These are phyloP conservation scores for Leccinum imitatum DNA, from an alignment of 768 basidiomycete species.

Conservation along the genomic window DNA sequence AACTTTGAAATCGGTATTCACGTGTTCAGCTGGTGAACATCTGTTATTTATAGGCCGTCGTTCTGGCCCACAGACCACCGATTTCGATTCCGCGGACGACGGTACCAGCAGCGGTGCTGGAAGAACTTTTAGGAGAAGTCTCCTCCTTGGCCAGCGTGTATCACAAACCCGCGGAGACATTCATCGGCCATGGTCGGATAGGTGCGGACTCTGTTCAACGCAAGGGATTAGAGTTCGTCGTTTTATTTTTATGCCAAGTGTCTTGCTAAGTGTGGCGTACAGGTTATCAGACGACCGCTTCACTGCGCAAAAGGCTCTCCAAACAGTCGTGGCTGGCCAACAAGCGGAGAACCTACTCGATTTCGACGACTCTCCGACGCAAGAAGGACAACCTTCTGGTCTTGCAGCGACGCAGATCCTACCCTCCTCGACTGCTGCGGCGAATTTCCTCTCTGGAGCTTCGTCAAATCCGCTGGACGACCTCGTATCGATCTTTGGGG, in stretches of 20 bases:
- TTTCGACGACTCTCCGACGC: conserved; percentile 73
- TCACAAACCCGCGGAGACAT: conserved; percentile 95
- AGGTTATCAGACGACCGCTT: conserved; percentile 69
- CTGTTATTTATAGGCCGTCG: conserved; percentile 58
- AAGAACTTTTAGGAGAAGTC: conserved; percentile 89
- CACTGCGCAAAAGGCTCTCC: conserved; percentile 79
- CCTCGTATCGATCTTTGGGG: conserved; percentile 89
- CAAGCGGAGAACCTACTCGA: conserved; percentile 95
- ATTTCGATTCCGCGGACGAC: conserved; percentile 92
- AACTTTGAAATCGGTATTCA: not conserved
- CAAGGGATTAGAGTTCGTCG: conserved; percentile 58
- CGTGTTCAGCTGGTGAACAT: not conserved
- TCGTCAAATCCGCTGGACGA: conserved; percentile 91
- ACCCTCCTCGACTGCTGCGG: conserved; percentile 69
- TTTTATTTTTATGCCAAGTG: conserved; percentile 3
- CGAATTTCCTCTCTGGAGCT: conserved; percentile 72
- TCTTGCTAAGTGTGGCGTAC: conserved; percentile 3
- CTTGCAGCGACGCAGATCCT: conserved; percentile 77
- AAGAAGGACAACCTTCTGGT: conserved; percentile 63
- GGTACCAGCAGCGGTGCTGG: conserved; percentile 81
- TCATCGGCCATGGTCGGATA: conserved; percentile 88
- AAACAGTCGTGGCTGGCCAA: conserved; percentile 88
- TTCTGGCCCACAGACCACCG: conserved; percentile 88
- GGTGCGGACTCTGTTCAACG: conserved; percentile 76
- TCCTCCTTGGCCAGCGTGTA: conserved; percentile 92